Evolutionary conservation across 352 stramenopile species (phyloP).

Genomic region (Pythium graminicola): DNA sequence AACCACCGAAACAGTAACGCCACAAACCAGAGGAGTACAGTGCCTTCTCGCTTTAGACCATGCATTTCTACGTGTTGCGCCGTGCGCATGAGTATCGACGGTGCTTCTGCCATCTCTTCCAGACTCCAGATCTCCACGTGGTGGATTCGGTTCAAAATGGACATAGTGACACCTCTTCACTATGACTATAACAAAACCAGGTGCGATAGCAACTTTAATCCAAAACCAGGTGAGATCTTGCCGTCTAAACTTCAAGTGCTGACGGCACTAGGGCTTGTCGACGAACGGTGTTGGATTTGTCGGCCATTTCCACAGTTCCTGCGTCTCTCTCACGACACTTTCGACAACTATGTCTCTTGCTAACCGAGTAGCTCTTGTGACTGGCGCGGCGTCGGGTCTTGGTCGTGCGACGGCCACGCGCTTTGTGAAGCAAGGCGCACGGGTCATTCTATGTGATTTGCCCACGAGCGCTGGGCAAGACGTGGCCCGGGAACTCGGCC

Average conservation of each 20-base stretch:
- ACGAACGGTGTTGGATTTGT: constrained; percentile 9
- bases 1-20: constrained; percentile 66
- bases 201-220: neutral
- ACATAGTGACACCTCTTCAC: neutral
- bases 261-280: constrained; percentile 9
- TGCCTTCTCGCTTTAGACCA: constrained; percentile 35
- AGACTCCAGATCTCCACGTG: neutral
- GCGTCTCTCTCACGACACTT: neutral
- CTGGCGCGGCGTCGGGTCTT: constrained; percentile 90
- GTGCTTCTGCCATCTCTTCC: neutral
- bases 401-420: constrained; percentile 88
- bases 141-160: neutral
- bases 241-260: constrained; percentile 21
- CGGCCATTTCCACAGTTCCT: neutral
- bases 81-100: constrained; percentile 35
- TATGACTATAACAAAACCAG: neutral
- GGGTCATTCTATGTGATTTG: constrained; percentile 92
- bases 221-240: constrained; percentile 7
- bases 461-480: constrained; percentile 69
- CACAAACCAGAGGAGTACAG: constrained; percentile 46
- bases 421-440: constrained; percentile 85
- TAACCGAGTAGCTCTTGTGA: constrained; percentile 84
- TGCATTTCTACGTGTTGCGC: constrained; percentile 54
- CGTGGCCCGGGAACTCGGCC: constrained; percentile 66
- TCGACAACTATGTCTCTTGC: constrained; percentile 43